Evolutionary conservation across 305 asterid genomes (phyloP).

Genomic region (Coffea humblotiana): DNA sequence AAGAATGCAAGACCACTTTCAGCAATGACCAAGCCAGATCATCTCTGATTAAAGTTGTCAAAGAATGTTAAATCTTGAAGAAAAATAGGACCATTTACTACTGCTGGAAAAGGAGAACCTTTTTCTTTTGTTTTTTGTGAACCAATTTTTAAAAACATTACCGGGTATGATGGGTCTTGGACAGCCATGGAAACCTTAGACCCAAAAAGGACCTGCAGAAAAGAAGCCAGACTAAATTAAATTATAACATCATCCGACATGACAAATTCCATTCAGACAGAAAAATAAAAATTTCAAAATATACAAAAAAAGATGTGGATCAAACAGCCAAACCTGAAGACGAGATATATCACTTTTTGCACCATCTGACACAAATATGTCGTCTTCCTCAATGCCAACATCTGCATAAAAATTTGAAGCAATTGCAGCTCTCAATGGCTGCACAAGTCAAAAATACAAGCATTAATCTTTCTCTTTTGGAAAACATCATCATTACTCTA

Average conservation of each 20-base stretch:
- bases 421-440: conserved; percentile 86
- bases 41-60: not conserved
- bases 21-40: not conserved
- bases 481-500: not conserved
- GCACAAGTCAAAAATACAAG: conserved; percentile 18
- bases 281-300: not conserved
- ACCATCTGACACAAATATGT: conserved; percentile 96
- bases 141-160: conserved; percentile 26
- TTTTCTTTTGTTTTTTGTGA: not conserved
- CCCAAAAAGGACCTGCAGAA: conserved; percentile 84
- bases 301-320: not conserved
- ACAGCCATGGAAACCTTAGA: conserved; percentile 88
- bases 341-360: conserved; percentile 99
- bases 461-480: not conserved
- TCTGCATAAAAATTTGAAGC: conserved; percentile 75
- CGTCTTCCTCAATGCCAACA: conserved; percentile 85
- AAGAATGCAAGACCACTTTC: not conserved
- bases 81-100: not conserved
- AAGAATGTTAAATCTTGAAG: not conserved
- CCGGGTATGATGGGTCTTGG: conserved; percentile 98
- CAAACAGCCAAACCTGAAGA: conserved; percentile 62
- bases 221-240: conserved; percentile 3
- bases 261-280: not conserved
- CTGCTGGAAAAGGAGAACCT: not conserved
- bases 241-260: conserved; percentile 4